phyloP scores from a whole-genome alignment of 129 eudicot genomes.

The Silybum marianum region DNA sequence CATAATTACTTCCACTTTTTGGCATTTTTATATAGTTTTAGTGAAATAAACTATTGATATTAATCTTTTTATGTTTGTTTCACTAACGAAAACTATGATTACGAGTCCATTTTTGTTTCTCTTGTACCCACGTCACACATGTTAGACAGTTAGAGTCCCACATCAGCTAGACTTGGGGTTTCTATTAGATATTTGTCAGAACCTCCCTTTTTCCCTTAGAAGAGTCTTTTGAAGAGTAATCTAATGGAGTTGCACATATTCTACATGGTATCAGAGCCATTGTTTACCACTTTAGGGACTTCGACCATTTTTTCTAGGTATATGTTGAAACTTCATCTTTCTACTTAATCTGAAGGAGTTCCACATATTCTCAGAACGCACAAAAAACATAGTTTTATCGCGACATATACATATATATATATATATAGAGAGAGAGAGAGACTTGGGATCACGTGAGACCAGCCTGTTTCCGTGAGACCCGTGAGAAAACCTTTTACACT shows the following conservation, averaged over 20 bases:
- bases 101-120: conserved; percentile 11
- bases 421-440: too few relatives aligned
- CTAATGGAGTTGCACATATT: neutral
- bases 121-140: neutral
- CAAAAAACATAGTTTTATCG: neutral
- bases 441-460: too few relatives aligned
- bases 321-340: too few relatives aligned
- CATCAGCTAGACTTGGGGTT: neutral
- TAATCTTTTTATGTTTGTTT: conserved; percentile 19
- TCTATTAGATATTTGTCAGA: neutral
- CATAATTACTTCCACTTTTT: conserved; percentile 15
- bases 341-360: neutral
- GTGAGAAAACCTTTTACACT: too few relatives aligned
- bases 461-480: too few relatives aligned
- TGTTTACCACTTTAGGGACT: neutral
- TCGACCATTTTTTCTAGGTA: too few relatives aligned
- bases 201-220: neutral
- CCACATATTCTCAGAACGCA: neutral
- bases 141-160: neutral
- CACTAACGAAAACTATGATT: conserved; percentile 12
- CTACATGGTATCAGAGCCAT: neutral
- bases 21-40: neutral
- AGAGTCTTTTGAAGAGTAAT: neutral
- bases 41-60: neutral
- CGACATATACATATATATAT: neutral